Evolutionary conservation across 2,329 filamentous ascomycete species (phyloP).

Genomic region (Lecanicillium sp.): DNA sequence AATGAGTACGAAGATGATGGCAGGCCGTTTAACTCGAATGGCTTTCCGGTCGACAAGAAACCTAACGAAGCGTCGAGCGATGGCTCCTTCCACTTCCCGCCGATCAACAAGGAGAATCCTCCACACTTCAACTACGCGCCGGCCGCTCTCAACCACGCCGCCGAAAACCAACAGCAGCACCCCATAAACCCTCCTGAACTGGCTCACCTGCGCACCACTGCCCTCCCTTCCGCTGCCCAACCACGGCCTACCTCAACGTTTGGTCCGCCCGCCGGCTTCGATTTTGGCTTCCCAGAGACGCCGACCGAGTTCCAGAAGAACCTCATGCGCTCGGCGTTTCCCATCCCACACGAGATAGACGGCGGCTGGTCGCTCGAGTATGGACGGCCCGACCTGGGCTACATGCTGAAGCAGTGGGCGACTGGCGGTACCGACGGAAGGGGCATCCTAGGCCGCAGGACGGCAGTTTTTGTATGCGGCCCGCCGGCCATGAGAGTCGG

Average conservation of each 20-base stretch:
- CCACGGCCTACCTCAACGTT: conserved; percentile 48
- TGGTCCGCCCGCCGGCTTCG: conserved; percentile 56
- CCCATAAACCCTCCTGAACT: conserved; percentile 43
- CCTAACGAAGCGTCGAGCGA: conserved; percentile 24
- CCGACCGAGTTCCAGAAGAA: conserved; percentile 85
- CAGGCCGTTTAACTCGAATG: conserved; percentile 40
- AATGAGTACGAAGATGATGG: conserved; percentile 37
- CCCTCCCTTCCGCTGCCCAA: conserved; percentile 23
- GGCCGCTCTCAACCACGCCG: conserved; percentile 27
- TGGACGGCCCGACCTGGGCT: conserved; percentile 79
- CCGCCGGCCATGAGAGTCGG: conserved; percentile 81
- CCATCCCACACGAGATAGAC: conserved; percentile 58
- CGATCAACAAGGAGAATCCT: conserved; percentile 37
- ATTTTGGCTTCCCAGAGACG: conserved; percentile 75
- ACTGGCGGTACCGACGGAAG: conserved; percentile 58
- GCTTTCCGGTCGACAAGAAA: conserved; percentile 36
- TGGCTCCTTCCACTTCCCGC: conserved; percentile 51
- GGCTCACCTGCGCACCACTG: conserved; percentile 46
- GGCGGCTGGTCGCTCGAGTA: conserved; percentile 91
- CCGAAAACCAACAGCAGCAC: conserved; percentile 10
- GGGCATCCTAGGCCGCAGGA: conserved; percentile 68
- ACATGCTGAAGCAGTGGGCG: conserved; percentile 77
- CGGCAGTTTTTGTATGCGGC: conserved; percentile 89
- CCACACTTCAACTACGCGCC: conserved; percentile 56
- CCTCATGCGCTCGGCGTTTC: conserved; percentile 83